Evolutionary conservation across 2,329 filamentous ascomycete species (phyloP), one percentile per base, ranked within the genome.

Genomic region (Aspergillus fumigatus): DNA sequence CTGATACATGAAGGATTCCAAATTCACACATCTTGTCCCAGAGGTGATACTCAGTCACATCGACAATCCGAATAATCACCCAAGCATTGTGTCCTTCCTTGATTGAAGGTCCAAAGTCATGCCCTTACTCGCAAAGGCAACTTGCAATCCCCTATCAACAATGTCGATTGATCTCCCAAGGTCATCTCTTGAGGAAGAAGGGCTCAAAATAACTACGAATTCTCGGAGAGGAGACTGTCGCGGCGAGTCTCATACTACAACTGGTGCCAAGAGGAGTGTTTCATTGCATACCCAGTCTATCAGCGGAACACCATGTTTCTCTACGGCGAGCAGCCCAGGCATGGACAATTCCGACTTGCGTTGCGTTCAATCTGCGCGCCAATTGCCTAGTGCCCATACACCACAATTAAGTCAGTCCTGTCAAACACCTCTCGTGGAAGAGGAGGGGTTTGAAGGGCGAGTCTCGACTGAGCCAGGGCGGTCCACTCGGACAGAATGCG

Each of bases 311-410:
- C 83, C 83, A 32, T 79, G 83, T 59, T 76, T 79, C 62, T 84
- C 81, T 6, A 78, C 73, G 4, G 74, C 63, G 1, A 71, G 71
- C 19, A 67, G 74, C 47, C 79, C 80, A 4, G 77, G 75, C 59
- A 74, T 77, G 59, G 76, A 75, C 56, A 77, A 78, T 32, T 79
- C 80, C 2, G 78, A 77, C 26, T 78, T 78, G 29, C 77, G 80
- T 38, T 83, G 82, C 64, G 73, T 82, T 52, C 79, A 83, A 62
- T 77, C 81, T 1, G 80, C 84, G 75, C 79, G 81, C 52, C 82
- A 83, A 62, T 79, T 77, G 3, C 82, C 81, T 10, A 75, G 79
- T 50, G 77, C 79, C 8, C 83, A 80, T 69, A 82, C 80, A 3
- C 80, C 82, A 41, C 80, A 81, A 23, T 70, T 79, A 35, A 76